Evolutionary conservation across 2,329 filamentous ascomycete genomes (phyloP), one percentile per base, ranked within the genome.

Genomic region (Aspergillus sp.): DNA sequence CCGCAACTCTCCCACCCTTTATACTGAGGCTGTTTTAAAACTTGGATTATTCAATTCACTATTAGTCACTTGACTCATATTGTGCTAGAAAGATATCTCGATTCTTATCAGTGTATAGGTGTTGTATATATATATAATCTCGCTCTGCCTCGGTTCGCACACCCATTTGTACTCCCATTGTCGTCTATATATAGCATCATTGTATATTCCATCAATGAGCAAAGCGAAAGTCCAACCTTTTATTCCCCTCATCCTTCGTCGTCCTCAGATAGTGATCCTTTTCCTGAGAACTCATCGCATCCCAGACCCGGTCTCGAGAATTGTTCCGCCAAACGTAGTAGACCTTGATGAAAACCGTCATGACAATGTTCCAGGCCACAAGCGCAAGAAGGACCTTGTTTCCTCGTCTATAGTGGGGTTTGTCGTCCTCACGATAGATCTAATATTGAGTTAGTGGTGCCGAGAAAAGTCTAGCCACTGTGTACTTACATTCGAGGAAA

Each of bases 241-340:
- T 81, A 58, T 78, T 78, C 0, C 83, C 83, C 65, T 84, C 74
- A 58, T 85, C 82, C 6, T 70, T 79, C 0, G 80, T 82, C 27
- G 77, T 81, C 37, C 76, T 63, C 3, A 81, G 57, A 57, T 85
- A 85, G 1, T 78, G 67, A 27, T 77, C 73, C 67, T 78, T 76
- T 68, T 84, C 75, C 64, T 80, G 23, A 2, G n/a, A 21, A 23
- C 37, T 76, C 77, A 84, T 77, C 3, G 62, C 64, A 0, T 74
- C 66, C 82, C 82, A 84, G 8, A 66, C 54, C 24, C 61, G 68
- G 9, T 75, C 73, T 45, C 64, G 62, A 53, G 70, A 82, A 37
- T 60, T 59, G 47, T 73, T 72, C 27, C 68, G 59, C 21, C 46
- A 49, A 12, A 66, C 52, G 51, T 73, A 73, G 55, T 72, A 73